Evolutionary conservation across 345 rosid genomes (phyloP).

Genomic region (Hibiscus syriacus): DNA sequence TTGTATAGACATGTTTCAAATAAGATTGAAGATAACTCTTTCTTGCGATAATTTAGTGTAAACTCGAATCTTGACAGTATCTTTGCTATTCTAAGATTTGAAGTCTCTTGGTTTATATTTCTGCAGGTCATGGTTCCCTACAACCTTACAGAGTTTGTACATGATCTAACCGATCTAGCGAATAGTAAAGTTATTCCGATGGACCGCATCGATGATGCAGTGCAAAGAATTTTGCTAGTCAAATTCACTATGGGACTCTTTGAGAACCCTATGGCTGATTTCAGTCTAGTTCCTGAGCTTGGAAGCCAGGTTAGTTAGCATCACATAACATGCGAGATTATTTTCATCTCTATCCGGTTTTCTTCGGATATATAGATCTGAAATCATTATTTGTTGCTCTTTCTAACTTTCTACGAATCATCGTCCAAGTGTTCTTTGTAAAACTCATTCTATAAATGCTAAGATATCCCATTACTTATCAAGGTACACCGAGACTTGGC

Average conservation of each 20-base stretch:
- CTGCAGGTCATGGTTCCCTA: constrained; percentile 85
- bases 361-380: not conserved
- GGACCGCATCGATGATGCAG: constrained; percentile 92
- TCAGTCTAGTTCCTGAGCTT: constrained; percentile 59
- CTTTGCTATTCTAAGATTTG: not conserved
- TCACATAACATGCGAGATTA: not conserved
- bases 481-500: constrained; percentile 93
- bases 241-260: constrained; percentile 88
- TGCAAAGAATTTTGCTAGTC: constrained; percentile 64
- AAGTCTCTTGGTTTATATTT: constrained; percentile 7
- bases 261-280: constrained; percentile 87
- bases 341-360: not conserved
- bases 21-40: not conserved
- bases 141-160: constrained; percentile 63
- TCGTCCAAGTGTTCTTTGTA: not conserved
- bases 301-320: constrained; percentile 66
- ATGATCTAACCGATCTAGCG: constrained; percentile 59
- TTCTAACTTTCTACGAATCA: not conserved
- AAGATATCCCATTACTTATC: constrained; percentile 3
- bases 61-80: not conserved
- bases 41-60: not conserved
- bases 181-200: constrained; percentile 51
- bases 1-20: constrained; percentile 10
- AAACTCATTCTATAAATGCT: not conserved
- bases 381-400: not conserved